Conservation (phyloP, 1,284 basidiomycete species). For the Rhodotorula sp. region DNA sequence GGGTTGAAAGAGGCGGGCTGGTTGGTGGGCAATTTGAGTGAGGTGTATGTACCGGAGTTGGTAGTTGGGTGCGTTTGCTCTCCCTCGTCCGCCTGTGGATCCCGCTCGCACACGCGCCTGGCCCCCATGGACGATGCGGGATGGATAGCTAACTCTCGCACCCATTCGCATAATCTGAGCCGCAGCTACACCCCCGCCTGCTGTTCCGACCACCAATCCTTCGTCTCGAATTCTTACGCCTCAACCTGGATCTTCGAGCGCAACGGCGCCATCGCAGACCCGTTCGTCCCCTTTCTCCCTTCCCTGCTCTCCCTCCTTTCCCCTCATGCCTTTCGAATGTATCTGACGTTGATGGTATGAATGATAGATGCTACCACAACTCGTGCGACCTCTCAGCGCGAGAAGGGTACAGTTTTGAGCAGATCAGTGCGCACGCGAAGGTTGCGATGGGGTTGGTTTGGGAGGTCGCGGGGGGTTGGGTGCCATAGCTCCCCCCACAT, state of each 20-base stretch:
- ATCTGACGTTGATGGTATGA: neutral
- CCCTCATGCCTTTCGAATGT: neutral
- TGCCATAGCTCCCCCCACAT: neutral
- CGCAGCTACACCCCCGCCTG: conserved; percentile 42
- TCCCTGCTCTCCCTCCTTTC: neutral
- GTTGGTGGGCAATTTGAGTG: conserved; percentile 43
- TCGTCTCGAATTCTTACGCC: conserved; percentile 35
- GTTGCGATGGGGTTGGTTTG: conserved; percentile 43
- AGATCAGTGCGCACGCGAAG: conserved; percentile 43
- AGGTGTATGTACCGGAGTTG: conserved; percentile 22
- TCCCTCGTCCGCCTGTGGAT: neutral
- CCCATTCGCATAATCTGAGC: neutral
- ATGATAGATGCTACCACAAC: conserved; percentile 45
- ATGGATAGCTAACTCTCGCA: too few species aligned
- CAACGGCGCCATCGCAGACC: conserved; percentile 47
- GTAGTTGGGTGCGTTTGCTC: conserved; percentile 2
- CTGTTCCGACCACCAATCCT: conserved; percentile 48
- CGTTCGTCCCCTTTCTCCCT: conserved; percentile 17
- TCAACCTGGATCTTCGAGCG: conserved; percentile 46
- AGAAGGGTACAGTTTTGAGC: conserved; percentile 46
- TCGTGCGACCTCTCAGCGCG: conserved; percentile 44
- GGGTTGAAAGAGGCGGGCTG: conserved; percentile 40
- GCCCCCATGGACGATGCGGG: too few species aligned
- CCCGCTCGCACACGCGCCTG: too few species aligned
- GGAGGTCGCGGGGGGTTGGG: conserved; percentile 3